Evolutionary conservation across 495 filamentous ascomycete species (phyloP).

Genomic region (Xylaria intraflava): DNA sequence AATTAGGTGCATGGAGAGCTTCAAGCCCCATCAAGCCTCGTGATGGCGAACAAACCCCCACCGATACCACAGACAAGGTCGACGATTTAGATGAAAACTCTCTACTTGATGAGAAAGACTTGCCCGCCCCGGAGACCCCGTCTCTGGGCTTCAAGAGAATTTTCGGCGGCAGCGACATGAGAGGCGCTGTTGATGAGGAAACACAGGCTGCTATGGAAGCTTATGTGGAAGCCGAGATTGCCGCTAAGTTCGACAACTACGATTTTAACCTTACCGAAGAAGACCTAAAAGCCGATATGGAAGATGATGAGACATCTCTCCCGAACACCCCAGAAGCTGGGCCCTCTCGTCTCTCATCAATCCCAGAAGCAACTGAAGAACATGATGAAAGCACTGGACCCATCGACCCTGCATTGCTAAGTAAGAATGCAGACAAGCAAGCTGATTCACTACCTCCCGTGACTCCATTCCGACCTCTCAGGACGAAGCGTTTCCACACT

Average conservation of each 20-base stretch:
- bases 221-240: constrained; percentile 27
- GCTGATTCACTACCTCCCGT: constrained; percentile 18
- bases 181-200: constrained; percentile 28
- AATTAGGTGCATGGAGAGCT: constrained; percentile 51
- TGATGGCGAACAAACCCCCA: constrained; percentile 7
- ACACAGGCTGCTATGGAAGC: constrained; percentile 29
- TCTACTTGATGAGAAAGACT: constrained; percentile 14
- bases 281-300: constrained; percentile 40
- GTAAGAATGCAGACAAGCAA: constrained; percentile 7
- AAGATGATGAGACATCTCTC: constrained; percentile 50
- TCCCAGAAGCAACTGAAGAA: constrained; percentile 54
- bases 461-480: constrained; percentile 29
- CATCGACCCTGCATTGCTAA: constrained; percentile 42
- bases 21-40: constrained; percentile 33
- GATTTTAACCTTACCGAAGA: constrained; percentile 36
- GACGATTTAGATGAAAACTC: constrained; percentile 25
- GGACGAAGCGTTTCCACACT: constrained; percentile 41
- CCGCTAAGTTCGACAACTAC: constrained; percentile 25
- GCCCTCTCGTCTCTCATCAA: constrained; percentile 18
- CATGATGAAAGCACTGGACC: constrained; percentile 25
- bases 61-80: constrained; percentile 29
- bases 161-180: constrained; percentile 53
- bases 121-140: constrained; percentile 18
- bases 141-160: constrained; percentile 34
- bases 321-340: constrained; percentile 18